Evolutionary conservation across 2,329 filamentous ascomycete species (phyloP).

Genomic region (Cladosporium phlei): DNA sequence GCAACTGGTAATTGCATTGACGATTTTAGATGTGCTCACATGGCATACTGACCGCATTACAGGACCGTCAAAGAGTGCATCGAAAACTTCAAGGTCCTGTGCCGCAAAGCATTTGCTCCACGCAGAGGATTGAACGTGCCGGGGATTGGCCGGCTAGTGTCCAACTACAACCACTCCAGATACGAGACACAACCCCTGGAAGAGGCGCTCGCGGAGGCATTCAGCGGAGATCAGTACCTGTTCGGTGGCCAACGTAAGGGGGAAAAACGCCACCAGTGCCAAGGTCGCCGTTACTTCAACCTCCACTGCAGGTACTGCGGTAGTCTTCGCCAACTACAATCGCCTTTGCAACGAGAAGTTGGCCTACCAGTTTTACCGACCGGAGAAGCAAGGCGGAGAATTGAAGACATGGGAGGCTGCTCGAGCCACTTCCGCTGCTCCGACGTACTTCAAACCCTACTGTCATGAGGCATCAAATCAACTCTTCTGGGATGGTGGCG

Average conservation of each 20-base stretch:
- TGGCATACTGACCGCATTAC: not conserved
- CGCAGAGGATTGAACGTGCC: slow-evolving; percentile 10
- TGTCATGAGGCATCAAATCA: slow-evolving; percentile 40
- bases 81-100: slow-evolving; percentile 28
- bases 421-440: slow-evolving; percentile 46
- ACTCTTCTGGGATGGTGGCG: slow-evolving; percentile 41
- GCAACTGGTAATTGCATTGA: not conserved
- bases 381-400: slow-evolving; percentile 31
- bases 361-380: slow-evolving; percentile 34
- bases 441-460: slow-evolving; percentile 48
- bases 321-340: slow-evolving; percentile 42
- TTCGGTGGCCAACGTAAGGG: slow-evolving; percentile 33
- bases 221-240: slow-evolving; percentile 27
- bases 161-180: slow-evolving; percentile 11
- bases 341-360: slow-evolving; percentile 20
- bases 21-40: not conserved
- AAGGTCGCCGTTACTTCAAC: slow-evolving; percentile 41
- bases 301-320: slow-evolving; percentile 28
- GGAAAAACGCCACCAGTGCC: slow-evolving; percentile 5
- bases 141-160: not conserved
- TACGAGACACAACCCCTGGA: slow-evolving; percentile 24
- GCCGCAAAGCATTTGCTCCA: slow-evolving; percentile 13
- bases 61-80: slow-evolving; percentile 31
- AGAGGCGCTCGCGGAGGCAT: slow-evolving; percentile 33
- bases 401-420: slow-evolving; percentile 47